Base-by-base conservation (phyloP, 2,329 filamentous ascomycete genomes). In the Rutstroemia sp. region DNA sequence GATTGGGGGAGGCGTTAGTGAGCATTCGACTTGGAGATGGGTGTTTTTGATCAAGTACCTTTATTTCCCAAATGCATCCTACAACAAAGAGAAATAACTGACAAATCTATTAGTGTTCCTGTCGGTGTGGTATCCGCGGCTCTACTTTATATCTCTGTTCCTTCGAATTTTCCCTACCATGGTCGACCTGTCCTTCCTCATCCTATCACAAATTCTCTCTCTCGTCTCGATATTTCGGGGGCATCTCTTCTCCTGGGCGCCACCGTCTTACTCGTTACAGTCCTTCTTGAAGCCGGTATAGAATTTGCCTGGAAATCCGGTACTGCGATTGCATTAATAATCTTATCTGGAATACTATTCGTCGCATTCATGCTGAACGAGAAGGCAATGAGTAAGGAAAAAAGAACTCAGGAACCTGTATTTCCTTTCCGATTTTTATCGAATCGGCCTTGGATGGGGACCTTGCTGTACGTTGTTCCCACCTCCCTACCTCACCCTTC, bases 1-100 rank as follows among this genome's bases (percentile, higher is more conserved):
- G 12, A 36, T 51, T 16, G 30, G 30, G 12, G 48, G 48, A 16
- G 10, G 19, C 8, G 34, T 49, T 3, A 38, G 17, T n/a, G 47
- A 49, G 3, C 27, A 38, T n/a, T 30, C 48, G 16, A 40, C 48
- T 6, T 51, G 48, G 48, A 51, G 48, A 51, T 51, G 48, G 48
- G 34, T 51, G 8, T 38, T 40, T 39, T n/a, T 51, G 12, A 36
- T 51, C 17, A 51, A 40, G 34, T 51, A 38, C 7, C 12, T 21
- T 23, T 30, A 4, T 30, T 30, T 30, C 27, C 27, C 27, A 9
- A 30, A 30, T 30, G 7, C 27, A 30, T 30, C 7, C 27, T 30
- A 30, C 7, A 8, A 30, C 27, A 30, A 30, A 30, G 27, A 27
- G 48, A 19, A 27, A 17, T 27, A 27, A 46, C 21, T 21, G 44